Conservation (phyloP, 2,329 filamentous ascomycete species). For the Calonectria henricotiae region DNA sequence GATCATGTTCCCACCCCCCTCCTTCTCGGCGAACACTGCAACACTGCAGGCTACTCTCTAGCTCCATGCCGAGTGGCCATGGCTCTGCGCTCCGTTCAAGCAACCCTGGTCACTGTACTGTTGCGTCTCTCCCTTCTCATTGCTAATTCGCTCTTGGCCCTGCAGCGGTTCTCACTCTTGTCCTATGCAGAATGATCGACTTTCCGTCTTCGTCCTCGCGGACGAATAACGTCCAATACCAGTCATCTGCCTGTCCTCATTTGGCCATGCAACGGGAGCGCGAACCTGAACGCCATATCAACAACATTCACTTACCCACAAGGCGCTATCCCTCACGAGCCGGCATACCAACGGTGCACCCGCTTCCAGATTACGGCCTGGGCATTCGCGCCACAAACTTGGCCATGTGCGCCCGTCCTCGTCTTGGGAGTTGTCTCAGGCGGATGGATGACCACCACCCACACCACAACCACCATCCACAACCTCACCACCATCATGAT, state of each 20-base stretch:
- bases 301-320: not conserved
- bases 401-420: slow-evolving; percentile 41
- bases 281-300: slow-evolving; percentile 13
- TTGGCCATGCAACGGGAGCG: slow-evolving; percentile 7
- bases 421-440: slow-evolving; percentile 50
- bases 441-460: slow-evolving; percentile 50
- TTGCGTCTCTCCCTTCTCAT: slow-evolving; percentile 17
- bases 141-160: slow-evolving; percentile 24
- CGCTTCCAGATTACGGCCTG: slow-evolving; percentile 32
- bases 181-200: slow-evolving; percentile 26
- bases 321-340: not conserved
- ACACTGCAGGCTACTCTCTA: slow-evolving; percentile 34
- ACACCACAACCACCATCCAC: slow-evolving; percentile 46
- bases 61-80: slow-evolving; percentile 29
- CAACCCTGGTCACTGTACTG: slow-evolving; percentile 19
- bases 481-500: slow-evolving; percentile 43
- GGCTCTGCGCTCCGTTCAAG: slow-evolving; percentile 26
- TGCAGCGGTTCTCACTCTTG: slow-evolving; percentile 37
- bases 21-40: slow-evolving; percentile 31
- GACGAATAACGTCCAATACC: slow-evolving; percentile 24
- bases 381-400: slow-evolving; percentile 42
- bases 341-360: slow-evolving; percentile 16
- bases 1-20: slow-evolving; percentile 29
- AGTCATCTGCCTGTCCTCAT: slow-evolving; percentile 24
- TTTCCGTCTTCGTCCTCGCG: slow-evolving; percentile 31